Percentiles rank a stretch among this genome's conserved stretches.
These are phyloP conservation scores for Aschersonia sp. DNA, from an alignment of 2,329 filamentous ascomycete species.

Conservation along the genomic window DNA sequence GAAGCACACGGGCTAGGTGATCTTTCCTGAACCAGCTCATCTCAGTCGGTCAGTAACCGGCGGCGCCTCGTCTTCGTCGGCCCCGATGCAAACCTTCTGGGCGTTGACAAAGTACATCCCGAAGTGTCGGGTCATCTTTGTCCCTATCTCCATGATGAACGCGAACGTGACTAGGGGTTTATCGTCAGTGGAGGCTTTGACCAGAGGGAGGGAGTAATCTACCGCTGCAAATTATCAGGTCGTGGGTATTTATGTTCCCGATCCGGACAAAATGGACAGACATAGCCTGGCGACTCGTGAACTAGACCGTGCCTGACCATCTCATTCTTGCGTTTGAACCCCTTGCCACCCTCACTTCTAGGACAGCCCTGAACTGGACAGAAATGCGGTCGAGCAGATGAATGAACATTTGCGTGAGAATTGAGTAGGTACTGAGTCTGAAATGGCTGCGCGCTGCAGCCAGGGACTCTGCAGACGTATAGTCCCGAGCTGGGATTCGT, in stretches of 20 bases:
- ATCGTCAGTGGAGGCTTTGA: conserved; percentile 2
- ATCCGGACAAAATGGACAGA: conserved; percentile 91
- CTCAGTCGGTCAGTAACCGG: conserved; percentile 10
- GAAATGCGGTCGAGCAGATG: conserved; percentile 49
- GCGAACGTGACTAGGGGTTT: conserved; percentile 58
- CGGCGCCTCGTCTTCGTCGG: conserved; percentile 50
- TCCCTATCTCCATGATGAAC: conserved; percentile 84
- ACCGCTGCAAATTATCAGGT: conserved; percentile 93
- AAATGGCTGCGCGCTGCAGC: conserved; percentile 59
- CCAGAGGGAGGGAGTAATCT: conserved; percentile 14
- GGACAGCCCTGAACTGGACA: conserved; percentile 47
- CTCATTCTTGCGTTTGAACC: conserved; percentile 60
- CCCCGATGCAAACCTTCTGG: conserved; percentile 74
- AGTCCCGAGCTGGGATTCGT: conserved; percentile 34
- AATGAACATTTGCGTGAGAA: conserved; percentile 63
- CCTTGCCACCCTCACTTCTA: conserved; percentile 48
- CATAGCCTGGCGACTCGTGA: conserved; percentile 85
- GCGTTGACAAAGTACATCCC: conserved; percentile 74
- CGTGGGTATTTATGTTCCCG: conserved; percentile 88
- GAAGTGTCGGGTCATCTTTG: conserved; percentile 68
- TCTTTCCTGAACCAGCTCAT: background rate
- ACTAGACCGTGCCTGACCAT: conserved; percentile 72
- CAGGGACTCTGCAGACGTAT: conserved; percentile 43
- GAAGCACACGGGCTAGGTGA: background rate
- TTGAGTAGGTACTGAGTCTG: conserved; percentile 66